Conservation (phyloP, 768 basidiomycete species). For the Austroboletus festivus region DNA sequence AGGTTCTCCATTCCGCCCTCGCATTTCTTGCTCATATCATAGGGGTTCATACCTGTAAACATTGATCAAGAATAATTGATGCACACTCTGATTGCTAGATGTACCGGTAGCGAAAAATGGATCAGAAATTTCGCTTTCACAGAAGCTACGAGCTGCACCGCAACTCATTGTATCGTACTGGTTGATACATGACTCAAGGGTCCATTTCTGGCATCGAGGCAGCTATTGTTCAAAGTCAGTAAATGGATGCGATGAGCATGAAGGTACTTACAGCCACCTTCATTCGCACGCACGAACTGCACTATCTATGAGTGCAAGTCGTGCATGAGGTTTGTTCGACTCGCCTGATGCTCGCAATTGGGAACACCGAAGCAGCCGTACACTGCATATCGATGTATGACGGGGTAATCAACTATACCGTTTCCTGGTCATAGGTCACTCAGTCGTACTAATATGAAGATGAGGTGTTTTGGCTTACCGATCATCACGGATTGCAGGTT, state of each 20-base stretch:
- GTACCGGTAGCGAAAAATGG: slow-evolving; percentile 34
- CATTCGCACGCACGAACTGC: slow-evolving; percentile 40
- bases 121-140: slow-evolving; percentile 41
- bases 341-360: slow-evolving; percentile 38
- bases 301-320: neutral
- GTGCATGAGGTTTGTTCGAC: neutral
- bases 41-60: slow-evolving; percentile 49
- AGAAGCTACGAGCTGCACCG: slow-evolving; percentile 64
- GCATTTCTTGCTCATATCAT: slow-evolving; percentile 67
- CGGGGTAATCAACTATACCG: slow-evolving; percentile 39
- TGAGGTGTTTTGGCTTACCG: slow-evolving; percentile 28
- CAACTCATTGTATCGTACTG: slow-evolving; percentile 67
- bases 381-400: slow-evolving; percentile 57
- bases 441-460: neutral
- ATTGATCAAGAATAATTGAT: neutral
- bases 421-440: slow-evolving; percentile 34
- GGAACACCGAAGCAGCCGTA: slow-evolving; percentile 46
- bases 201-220: slow-evolving; percentile 63
- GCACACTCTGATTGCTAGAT: slow-evolving; percentile 5
- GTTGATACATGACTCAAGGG: slow-evolving; percentile 59
- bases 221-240: slow-evolving; percentile 40
- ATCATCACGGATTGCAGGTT: slow-evolving; percentile 51
- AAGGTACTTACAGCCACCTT: slow-evolving; percentile 36
- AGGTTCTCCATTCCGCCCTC: slow-evolving; percentile 47
- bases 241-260: neutral